phyloP scores from a whole-genome alignment of 2,329 filamentous ascomycete genomes.

The Sporothrix globosa region DNA sequence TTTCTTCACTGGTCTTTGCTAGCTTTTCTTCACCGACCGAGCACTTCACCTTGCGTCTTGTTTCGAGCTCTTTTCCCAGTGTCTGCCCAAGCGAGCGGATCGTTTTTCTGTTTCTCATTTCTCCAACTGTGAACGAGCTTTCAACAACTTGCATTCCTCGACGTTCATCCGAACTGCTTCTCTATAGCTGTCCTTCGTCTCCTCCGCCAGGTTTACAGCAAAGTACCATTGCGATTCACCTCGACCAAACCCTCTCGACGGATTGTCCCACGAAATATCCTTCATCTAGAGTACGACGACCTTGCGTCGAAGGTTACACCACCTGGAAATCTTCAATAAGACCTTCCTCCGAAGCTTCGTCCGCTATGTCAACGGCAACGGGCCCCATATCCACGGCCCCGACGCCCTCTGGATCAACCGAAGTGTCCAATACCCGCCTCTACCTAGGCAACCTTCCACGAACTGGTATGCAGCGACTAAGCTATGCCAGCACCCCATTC shows the following conservation, averaged over 20 bases:
- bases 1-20: neutral
- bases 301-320: neutral
- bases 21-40: neutral
- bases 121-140: neutral
- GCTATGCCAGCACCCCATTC: neutral
- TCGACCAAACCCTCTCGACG: neutral
- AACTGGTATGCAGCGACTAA: conserved; percentile 65
- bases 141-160: conserved; percentile 13
- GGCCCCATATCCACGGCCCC: conserved; percentile 27
- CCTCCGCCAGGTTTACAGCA: neutral
- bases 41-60: neutral
- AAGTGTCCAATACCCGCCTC: conserved; percentile 92
- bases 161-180: neutral
- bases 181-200: neutral
- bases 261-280: neutral
- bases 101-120: no score
- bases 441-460: conserved; percentile 90
- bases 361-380: conserved; percentile 32
- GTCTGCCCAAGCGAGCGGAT: conserved; percentile 1
- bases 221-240: no score
- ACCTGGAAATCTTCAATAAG: no score
- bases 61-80: conserved; percentile 1
- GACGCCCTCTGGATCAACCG: conserved; percentile 49
- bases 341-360: conserved; percentile 13
- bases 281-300: neutral